A percentile compares a stretch with the other conserved stretches of the same genome.
These are phyloP conservation scores for Capsicum baccatum DNA, from an alignment of 257 asterid species.

Conservation along the genomic window DNA sequence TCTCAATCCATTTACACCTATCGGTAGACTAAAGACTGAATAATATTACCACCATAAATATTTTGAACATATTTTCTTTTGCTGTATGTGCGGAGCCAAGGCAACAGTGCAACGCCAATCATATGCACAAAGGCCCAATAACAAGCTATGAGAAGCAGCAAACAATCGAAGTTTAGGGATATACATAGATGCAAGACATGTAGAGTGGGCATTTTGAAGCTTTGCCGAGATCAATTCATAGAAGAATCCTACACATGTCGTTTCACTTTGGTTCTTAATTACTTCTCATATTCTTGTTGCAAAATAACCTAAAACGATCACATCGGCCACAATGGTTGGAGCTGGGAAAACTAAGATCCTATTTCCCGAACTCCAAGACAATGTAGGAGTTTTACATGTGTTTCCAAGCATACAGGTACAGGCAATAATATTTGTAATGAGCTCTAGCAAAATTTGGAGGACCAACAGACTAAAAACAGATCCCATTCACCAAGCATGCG, in stretches of 20 bases:
- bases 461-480: neutral
- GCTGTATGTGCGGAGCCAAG: neutral
- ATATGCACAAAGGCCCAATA: neutral
- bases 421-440: slow-evolving; percentile 1
- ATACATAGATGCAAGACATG: neutral
- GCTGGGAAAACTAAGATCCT: slow-evolving; percentile 15
- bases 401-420: neutral
- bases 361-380: neutral
- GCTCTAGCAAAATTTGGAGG: neutral
- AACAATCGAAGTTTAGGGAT: neutral
- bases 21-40: no score
- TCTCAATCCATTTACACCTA: no score
- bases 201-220: neutral
- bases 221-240: neutral
- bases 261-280: neutral
- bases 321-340: neutral
- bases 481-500: neutral
- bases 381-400: neutral
- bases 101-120: neutral
- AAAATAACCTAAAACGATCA: neutral
- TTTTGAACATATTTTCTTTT: no score
- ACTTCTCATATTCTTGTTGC: neutral
- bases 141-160: slow-evolving; percentile 8
- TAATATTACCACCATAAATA: no score
- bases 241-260: neutral